Percentiles rank a stretch among this genome's conserved stretches.
These are phyloP conservation scores for Eremothecium gossypii DNA, from an alignment of 1,139 yeast species.

Conservation along the genomic window DNA sequence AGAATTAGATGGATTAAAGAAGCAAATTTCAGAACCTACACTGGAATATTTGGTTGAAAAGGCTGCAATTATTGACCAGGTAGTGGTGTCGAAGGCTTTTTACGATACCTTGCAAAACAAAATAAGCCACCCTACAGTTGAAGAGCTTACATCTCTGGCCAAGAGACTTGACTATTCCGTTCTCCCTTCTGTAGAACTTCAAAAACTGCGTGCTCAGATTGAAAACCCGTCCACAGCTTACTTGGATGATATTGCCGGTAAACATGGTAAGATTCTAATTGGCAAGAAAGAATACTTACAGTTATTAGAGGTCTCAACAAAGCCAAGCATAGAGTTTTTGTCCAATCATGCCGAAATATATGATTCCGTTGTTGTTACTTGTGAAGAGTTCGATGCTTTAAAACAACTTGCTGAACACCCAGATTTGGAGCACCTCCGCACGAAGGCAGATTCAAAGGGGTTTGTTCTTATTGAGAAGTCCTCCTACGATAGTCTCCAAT, in stretches of 20 bases:
- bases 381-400: neutral
- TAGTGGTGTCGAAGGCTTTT: neutral
- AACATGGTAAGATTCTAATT: constrained; percentile 19
- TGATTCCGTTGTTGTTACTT: neutral
- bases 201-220: constrained; percentile 2
- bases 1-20: constrained; percentile 6
- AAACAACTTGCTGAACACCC: neutral
- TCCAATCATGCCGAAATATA: neutral
- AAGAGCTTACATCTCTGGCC: neutral
- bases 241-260: constrained; percentile 19
- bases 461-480: constrained; percentile 9
- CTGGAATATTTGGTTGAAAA: constrained; percentile 13
- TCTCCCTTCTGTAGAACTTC: neutral
- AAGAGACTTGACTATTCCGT: neutral
- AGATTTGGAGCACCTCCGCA: neutral
- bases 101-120: neutral
- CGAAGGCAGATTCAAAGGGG: constrained; percentile 30
- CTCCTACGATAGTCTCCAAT: neutral
- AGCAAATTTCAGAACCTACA: constrained; percentile 26
- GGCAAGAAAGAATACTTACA: constrained; percentile 10
- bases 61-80: neutral
- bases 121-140: neutral
- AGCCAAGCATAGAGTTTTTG: constrained; percentile 10
- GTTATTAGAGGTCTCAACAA: constrained; percentile 1
- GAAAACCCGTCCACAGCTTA: constrained; percentile 8